Conservation (phyloP, 805 yeast genomes). For the Candida chauliodis region DNA sequence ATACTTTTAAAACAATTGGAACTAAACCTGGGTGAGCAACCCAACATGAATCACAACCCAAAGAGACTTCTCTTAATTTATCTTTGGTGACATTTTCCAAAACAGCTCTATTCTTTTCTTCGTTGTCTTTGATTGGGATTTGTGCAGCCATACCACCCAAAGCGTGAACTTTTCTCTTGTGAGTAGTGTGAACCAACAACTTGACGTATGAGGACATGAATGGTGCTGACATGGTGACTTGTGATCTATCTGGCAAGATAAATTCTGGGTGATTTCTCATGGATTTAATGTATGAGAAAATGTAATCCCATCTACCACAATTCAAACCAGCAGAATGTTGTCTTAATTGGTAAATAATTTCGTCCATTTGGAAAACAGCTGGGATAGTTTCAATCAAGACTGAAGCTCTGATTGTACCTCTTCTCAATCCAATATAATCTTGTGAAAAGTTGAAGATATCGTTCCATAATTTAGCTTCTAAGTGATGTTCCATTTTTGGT, state of each 20-base stretch:
- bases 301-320: conserved; percentile 90
- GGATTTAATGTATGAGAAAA: conserved; percentile 74
- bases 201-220: conserved; percentile 78
- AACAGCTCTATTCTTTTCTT: conserved; percentile 58
- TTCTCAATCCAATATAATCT: conserved; percentile 61
- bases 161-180: conserved; percentile 76
- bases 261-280: conserved; percentile 65
- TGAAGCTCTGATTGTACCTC: conserved; percentile 80
- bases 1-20: conserved; percentile 66
- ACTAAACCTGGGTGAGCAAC: conserved; percentile 85
- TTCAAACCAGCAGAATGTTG: conserved; percentile 77
- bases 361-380: conserved; percentile 85
- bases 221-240: conserved; percentile 76
- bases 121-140: conserved; percentile 74
- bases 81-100: conserved; percentile 72
- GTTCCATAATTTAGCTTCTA: conserved; percentile 82
- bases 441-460: conserved; percentile 75
- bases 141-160: conserved; percentile 93
- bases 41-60: conserved; percentile 89
- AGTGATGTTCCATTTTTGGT: conserved; percentile 84
- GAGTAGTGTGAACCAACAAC: conserved; percentile 69
- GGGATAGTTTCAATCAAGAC: conserved; percentile 81
- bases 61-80: conserved; percentile 69
- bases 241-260: conserved; percentile 74
- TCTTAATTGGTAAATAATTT: conserved; percentile 71